Percentiles rank a stretch among this genome's conserved stretches.
phyloP scores from a whole-genome alignment of 805 yeast species.

The Candida ficus region DNA sequence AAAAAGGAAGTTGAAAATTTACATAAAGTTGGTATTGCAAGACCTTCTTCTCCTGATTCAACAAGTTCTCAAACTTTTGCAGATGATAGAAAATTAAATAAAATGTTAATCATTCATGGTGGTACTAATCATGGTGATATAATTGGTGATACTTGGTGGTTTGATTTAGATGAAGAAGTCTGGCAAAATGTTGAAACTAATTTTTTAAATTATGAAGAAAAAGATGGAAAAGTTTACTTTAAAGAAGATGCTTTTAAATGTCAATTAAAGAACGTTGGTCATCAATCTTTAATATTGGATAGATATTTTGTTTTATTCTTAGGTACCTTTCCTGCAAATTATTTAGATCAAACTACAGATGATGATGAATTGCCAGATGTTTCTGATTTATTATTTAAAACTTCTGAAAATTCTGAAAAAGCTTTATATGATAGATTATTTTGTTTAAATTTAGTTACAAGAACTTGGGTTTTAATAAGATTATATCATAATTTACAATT shows the following conservation, averaged over 20 bases:
- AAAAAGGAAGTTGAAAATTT: background rate
- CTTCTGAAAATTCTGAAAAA: constrained; percentile 1
- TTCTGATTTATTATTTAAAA: constrained; percentile 3
- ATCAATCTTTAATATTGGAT: constrained; percentile 15
- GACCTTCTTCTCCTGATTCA: constrained; percentile 13
- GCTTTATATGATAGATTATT: constrained; percentile 10
- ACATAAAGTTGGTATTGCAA: constrained; percentile 12
- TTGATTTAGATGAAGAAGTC: constrained; percentile 36
- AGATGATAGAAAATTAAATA: constrained; percentile 2
- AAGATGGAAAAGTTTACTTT: constrained; percentile 12
- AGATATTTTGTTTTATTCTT: constrained; percentile 15
- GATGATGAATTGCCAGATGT: constrained; percentile 12
- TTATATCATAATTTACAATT: constrained; percentile 11
- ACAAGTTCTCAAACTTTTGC: constrained; percentile 1
- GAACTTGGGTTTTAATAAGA: constrained; percentile 14
- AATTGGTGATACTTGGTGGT: constrained; percentile 47
- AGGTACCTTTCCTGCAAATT: constrained; percentile 14
- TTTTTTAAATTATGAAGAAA: constrained; percentile 19
- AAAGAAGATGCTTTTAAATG: constrained; percentile 3
- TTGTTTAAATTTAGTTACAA: constrained; percentile 12
- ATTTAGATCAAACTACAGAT: background rate
- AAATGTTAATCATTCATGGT: constrained; percentile 31
- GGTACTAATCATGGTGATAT: constrained; percentile 31
- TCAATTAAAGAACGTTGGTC: constrained; percentile 16
- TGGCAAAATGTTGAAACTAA: constrained; percentile 31